Evolutionary conservation across 768 basidiomycete species (phyloP), one percentile per base, ranked within the genome.

Genomic region (Trametes cubensis): DNA sequence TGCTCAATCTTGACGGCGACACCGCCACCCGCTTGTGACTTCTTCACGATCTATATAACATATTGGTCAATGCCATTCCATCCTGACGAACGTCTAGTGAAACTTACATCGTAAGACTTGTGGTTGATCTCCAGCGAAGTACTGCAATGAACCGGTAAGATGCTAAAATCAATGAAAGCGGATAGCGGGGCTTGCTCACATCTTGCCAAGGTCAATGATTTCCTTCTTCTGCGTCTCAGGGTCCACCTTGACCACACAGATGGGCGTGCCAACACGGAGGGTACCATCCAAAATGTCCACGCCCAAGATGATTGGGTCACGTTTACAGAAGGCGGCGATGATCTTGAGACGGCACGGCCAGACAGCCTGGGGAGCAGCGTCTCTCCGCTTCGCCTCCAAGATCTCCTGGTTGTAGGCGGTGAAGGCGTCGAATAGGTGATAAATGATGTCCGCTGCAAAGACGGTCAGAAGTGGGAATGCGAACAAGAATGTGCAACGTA

Each of bases 1-100:
- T 96, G 92, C 74, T 98, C 97, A 62, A 98, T 98, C 83, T 98
- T 99, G 68, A 98, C 92, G 0, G 97, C 96, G 15, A 98, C 95
- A 71, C 97, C 96, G 50, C 84, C 95, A 69, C 94, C 96, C n/a
- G 92, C 87, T 74, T 98, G 94, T 2, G 87, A 81, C 76, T 93
- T 95, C 80, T 97, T 98, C 68, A 98, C 84, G 26, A 93, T 80
- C 92, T 94, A 68, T 20, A 56, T 28, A 47, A 30, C 23, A 3
- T 30, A 49, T 30, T 47, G 3, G 23, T 26, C 0, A 57, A 17
- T 15, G 14, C 30, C 7, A 15, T 14, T 23, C n/a, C n/a, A 47
- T 6, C 34, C 34, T 17, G 13, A 23, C 5, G 4, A 34, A 23
- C 34, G 7, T 21, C 5, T 46, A 18, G 17, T n/a, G 17, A 38